Conservation (phyloP, 805 yeast species). For the Pichia paraexigua region DNA sequence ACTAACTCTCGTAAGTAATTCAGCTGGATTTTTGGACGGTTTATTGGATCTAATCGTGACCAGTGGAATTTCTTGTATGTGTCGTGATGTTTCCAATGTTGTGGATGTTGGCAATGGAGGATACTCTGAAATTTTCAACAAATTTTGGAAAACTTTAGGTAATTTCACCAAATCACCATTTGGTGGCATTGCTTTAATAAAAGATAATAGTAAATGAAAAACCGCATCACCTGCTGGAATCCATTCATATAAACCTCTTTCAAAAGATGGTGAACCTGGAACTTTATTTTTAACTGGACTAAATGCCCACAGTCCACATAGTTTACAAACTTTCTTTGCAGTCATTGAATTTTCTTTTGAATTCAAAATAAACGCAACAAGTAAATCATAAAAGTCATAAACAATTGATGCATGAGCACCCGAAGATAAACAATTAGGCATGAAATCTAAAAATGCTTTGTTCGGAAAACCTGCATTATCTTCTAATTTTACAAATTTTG, state of each 20-base stretch:
- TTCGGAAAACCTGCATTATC: constrained; percentile 57
- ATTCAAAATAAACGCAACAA: constrained; percentile 71
- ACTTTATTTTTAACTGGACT: constrained; percentile 24
- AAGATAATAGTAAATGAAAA: constrained; percentile 71
- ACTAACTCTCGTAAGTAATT: constrained; percentile 50
- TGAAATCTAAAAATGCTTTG: constrained; percentile 66
- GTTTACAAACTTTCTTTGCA: constrained; percentile 70
- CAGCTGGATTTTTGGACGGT: constrained; percentile 43
- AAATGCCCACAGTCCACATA: constrained; percentile 90
- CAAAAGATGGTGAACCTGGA: constrained; percentile 41
- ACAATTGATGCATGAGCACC: constrained; percentile 88
- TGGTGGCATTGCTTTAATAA: constrained; percentile 68
- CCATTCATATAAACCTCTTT: constrained; percentile 72
- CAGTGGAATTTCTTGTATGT: constrained; percentile 30
- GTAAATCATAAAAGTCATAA: constrained; percentile 75
- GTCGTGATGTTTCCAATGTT: constrained; percentile 17
- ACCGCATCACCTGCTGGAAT: constrained; percentile 76
- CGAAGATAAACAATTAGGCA: constrained; percentile 77
- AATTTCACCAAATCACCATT: constrained; percentile 46
- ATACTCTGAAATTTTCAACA: constrained; percentile 58
- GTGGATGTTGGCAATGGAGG: constrained; percentile 52
- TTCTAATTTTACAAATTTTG: constrained; percentile 59
- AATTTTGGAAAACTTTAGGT: constrained; percentile 59
- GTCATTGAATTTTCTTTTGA: constrained; percentile 70
- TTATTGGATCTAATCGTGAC: constrained; percentile 32